phyloP scores from a whole-genome alignment of 371 early-diverging fungal genomes.

The Actinomortierella ambigua region DNA sequence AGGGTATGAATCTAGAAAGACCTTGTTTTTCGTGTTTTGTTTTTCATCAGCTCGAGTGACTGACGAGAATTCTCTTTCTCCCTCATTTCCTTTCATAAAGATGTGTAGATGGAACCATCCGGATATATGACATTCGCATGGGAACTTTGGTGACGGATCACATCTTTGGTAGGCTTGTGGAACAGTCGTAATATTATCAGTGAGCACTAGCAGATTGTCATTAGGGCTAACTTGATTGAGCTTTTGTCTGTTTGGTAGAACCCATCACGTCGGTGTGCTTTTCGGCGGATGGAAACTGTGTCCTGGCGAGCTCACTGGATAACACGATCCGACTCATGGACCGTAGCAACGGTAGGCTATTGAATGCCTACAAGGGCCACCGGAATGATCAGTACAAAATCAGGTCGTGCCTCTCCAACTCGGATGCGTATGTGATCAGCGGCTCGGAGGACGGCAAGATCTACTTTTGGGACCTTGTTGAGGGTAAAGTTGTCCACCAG shows the following conservation, averaged over 20 bases:
- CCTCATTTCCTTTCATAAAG: conserved; percentile 32
- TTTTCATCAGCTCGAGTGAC: not conserved
- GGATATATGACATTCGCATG: conserved; percentile 85
- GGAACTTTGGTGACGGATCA: conserved; percentile 73
- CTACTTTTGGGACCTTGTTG: conserved; percentile 77
- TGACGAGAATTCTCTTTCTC: not conserved
- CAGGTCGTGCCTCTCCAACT: conserved; percentile 67
- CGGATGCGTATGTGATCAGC: conserved; percentile 79
- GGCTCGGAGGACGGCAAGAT: conserved; percentile 93
- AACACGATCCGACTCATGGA: conserved; percentile 83
- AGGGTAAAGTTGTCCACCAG: conserved; percentile 52
- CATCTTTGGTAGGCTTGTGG: conserved; percentile 66
- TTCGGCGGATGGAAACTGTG: conserved; percentile 77
- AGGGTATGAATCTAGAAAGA: conserved; percentile 54
- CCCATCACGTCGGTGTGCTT: conserved; percentile 81
- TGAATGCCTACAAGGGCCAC: conserved; percentile 85
- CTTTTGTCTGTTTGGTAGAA: conserved; percentile 47
- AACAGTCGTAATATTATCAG: not conserved
- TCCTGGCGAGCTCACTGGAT: conserved; percentile 80
- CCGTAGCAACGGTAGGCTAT: conserved; percentile 71
- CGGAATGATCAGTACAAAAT: conserved; percentile 78
- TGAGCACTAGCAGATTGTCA: not conserved
- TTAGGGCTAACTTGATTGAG: not conserved
- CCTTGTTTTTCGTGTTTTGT: not conserved
- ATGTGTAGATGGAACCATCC: conserved; percentile 82